phyloP scores from a whole-genome alignment of 345 rosid genomes.

The Salix dunnii region DNA sequence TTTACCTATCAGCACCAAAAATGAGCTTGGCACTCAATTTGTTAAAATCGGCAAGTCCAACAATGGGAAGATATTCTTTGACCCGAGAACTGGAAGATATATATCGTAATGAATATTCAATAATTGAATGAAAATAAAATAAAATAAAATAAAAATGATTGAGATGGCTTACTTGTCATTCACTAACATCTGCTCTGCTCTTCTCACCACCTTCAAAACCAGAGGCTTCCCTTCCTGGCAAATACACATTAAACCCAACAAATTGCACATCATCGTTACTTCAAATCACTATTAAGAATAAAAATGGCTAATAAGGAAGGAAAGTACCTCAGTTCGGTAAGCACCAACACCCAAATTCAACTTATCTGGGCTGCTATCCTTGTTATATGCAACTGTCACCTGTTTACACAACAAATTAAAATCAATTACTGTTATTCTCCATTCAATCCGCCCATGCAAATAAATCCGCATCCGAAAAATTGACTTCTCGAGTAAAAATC shows the following conservation, averaged over 20 bases:
- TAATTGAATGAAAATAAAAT: background rate
- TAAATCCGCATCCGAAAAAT: background rate
- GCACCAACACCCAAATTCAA: slow-evolving; percentile 94
- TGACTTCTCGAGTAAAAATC: background rate
- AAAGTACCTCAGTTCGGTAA: slow-evolving; percentile 80
- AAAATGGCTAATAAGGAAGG: background rate
- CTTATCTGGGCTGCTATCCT: slow-evolving; percentile 83
- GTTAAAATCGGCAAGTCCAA: slow-evolving; percentile 28
- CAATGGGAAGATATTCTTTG: slow-evolving; percentile 29
- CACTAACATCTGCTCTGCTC: slow-evolving; percentile 71
- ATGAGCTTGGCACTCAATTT: slow-evolving; percentile 28
- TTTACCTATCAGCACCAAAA: slow-evolving; percentile 24
- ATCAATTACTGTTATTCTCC: background rate
- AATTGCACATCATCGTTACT: background rate
- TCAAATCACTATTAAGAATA: background rate
- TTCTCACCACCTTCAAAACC: slow-evolving; percentile 70
- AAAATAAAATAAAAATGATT: background rate
- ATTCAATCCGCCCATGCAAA: background rate
- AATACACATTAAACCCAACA: background rate
- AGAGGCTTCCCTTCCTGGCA: slow-evolving; percentile 82
- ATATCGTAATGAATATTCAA: background rate
- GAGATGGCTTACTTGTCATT: slow-evolving; percentile 52
- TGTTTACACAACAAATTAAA: slow-evolving; percentile 9
- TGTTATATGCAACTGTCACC: slow-evolving; percentile 97
- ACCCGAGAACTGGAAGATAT: slow-evolving; percentile 22